These are phyloP conservation scores for Steccherinum ochraceum DNA, from an alignment of 768 basidiomycete genomes.

Conservation along the genomic window DNA sequence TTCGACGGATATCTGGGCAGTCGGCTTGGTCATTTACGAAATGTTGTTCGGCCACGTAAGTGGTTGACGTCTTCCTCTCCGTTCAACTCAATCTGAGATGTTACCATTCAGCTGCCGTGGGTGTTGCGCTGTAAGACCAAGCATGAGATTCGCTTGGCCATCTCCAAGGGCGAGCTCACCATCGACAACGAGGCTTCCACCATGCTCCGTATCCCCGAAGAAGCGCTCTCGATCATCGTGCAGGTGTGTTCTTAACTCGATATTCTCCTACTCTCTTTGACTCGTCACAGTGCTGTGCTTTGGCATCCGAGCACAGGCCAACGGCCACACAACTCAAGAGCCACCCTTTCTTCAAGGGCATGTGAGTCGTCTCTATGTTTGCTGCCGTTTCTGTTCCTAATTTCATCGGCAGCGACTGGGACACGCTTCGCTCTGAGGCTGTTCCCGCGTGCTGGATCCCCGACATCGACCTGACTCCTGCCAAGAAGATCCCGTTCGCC, in stretches of 20 bases:
- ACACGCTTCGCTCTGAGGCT: neutral
- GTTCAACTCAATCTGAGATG: neutral
- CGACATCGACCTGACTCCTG: neutral
- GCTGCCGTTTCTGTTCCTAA: neutral
- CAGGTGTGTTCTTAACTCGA: neutral
- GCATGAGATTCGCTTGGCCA: neutral
- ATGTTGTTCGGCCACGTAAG: constrained; percentile 4
- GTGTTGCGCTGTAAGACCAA: neutral
- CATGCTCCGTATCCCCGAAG: neutral
- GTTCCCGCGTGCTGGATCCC: neutral
- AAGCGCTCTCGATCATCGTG: neutral
- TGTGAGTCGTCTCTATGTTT: neutral
- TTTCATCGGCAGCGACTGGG: neutral
- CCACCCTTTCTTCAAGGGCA: neutral
- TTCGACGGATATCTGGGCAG: constrained; percentile 6
- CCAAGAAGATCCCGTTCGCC: neutral
- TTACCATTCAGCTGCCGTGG: neutral
- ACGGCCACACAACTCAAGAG: neutral
- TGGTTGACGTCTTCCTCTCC: neutral
- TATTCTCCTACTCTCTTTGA: too few relatives aligned
- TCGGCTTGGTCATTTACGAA: constrained; percentile 2
- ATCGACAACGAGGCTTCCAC: neutral
- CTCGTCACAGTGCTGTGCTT: neutral
- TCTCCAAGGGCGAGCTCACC: neutral
- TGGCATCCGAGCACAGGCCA: neutral